Conservation (phyloP, 2,329 filamentous ascomycete genomes). For the Ophiocordyceps australis region DNA sequence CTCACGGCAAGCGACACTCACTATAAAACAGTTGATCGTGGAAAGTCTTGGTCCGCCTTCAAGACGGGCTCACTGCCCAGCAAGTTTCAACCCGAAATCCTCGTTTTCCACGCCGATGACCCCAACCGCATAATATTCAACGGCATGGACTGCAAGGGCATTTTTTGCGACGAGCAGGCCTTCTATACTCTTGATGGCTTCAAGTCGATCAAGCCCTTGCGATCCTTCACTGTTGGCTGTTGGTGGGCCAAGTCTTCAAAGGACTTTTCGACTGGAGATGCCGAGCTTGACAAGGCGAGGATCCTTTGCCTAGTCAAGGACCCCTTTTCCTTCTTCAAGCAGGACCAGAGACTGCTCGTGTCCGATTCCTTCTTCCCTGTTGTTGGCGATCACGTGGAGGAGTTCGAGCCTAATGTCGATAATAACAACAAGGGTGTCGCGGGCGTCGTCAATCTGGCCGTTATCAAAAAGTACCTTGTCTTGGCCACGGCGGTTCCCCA, state of each 20-base stretch:
- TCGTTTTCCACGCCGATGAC: slow-evolving; percentile 72
- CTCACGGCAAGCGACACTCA: slow-evolving; percentile 52
- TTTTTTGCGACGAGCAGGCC: slow-evolving; percentile 43
- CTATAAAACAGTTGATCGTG: slow-evolving; percentile 70
- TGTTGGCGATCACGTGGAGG: slow-evolving; percentile 27
- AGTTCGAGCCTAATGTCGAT: slow-evolving; percentile 63
- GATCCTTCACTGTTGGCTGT: slow-evolving; percentile 55
- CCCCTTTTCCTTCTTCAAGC: slow-evolving; percentile 48
- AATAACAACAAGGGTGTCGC: slow-evolving; percentile 54
- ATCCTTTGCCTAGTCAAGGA: slow-evolving; percentile 69
- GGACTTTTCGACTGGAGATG: slow-evolving; percentile 51
- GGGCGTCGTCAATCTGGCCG: slow-evolving; percentile 65
- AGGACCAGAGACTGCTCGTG: slow-evolving; percentile 60
- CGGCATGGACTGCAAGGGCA: slow-evolving; percentile 47
- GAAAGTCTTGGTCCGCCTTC: slow-evolving; percentile 67
- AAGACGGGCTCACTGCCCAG: slow-evolving; percentile 39
- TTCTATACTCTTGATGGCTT: slow-evolving; percentile 81
- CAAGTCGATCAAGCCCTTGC: slow-evolving; percentile 45
- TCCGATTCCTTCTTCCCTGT: slow-evolving; percentile 69
- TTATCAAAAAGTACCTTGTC: slow-evolving; percentile 74
- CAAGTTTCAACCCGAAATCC: slow-evolving; percentile 26
- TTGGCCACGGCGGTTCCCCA: slow-evolving; percentile 63
- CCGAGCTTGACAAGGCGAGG: slow-evolving; percentile 47
- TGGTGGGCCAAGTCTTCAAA: slow-evolving; percentile 71
- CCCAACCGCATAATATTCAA: slow-evolving; percentile 76